phyloP scores from a whole-genome alignment of 1,139 yeast species.

The Arxiozyma bovina region DNA sequence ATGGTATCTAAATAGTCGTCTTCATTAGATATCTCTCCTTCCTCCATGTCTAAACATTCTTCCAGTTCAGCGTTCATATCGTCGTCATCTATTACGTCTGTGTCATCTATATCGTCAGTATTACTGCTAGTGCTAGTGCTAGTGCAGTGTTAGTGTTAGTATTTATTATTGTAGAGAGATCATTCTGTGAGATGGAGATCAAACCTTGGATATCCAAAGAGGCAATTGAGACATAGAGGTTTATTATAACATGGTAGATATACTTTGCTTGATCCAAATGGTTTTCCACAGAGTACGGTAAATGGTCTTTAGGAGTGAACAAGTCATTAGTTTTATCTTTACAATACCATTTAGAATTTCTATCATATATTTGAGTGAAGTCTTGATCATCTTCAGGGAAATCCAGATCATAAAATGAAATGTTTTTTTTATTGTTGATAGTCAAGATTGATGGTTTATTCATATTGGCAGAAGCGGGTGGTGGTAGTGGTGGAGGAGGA shows the following conservation, averaged over 20 bases:
- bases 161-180: constrained; percentile 35
- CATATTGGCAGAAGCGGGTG: no score
- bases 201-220: constrained; percentile 72
- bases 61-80: constrained; percentile 16
- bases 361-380: constrained; percentile 37
- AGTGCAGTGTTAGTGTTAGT: constrained; percentile 46
- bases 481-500: no score
- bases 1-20: constrained; percentile 32
- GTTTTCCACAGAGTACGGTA: constrained; percentile 72
- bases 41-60: constrained; percentile 36
- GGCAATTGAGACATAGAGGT: constrained; percentile 70
- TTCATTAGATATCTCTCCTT: background rate
- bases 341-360: constrained; percentile 48
- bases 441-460: background rate
- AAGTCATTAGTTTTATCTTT: constrained; percentile 38
- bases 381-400: constrained; percentile 38
- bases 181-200: constrained; percentile 56
- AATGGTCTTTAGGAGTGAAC: constrained; percentile 47
- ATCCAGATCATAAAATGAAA: constrained; percentile 34
- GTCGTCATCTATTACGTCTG: constrained; percentile 1
- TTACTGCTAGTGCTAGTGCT: constrained; percentile 37
- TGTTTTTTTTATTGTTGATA: background rate
- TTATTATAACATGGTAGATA: constrained; percentile 67
- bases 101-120: background rate
- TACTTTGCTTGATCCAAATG: constrained; percentile 65